These are phyloP conservation scores for Scleromitrula shiraiana DNA, from an alignment of 2,329 filamentous ascomycete species.

Conservation along the genomic window DNA sequence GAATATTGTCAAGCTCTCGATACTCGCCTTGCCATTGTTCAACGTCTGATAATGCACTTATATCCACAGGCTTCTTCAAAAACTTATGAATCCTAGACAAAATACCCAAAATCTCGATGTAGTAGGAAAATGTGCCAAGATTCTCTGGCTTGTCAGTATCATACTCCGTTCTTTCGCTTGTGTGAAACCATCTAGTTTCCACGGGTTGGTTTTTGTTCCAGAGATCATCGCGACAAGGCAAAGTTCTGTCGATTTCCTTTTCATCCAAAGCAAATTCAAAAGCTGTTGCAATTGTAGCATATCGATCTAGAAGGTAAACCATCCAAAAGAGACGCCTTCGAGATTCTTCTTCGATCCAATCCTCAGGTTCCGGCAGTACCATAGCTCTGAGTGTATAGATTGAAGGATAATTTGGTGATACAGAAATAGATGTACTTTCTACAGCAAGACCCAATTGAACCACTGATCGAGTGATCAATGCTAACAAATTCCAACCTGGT, in stretches of 20 bases:
- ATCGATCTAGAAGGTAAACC: slow-evolving; percentile 83
- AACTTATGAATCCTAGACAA: slow-evolving; percentile 83
- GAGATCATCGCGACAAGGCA: slow-evolving; percentile 81
- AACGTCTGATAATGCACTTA: slow-evolving; percentile 74
- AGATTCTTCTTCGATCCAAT: slow-evolving; percentile 86
- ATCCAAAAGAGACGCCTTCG: slow-evolving; percentile 86
- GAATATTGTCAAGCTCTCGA: slow-evolving; percentile 70
- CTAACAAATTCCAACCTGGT: slow-evolving; percentile 86
- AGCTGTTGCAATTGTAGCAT: slow-evolving; percentile 82
- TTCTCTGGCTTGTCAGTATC: slow-evolving; percentile 67
- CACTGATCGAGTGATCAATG: slow-evolving; percentile 78
- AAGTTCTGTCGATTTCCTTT: slow-evolving; percentile 76
- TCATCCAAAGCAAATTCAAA: slow-evolving; percentile 89
- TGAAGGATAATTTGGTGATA: slow-evolving; percentile 71
- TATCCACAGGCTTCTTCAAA: slow-evolving; percentile 81
- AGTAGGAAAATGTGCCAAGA: slow-evolving; percentile 80
- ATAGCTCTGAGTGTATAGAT: slow-evolving; percentile 86
- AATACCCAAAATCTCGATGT: slow-evolving; percentile 83
- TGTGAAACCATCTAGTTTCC: slow-evolving; percentile 74
- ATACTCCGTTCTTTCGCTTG: slow-evolving; percentile 47
- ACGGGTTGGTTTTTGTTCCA: slow-evolving; percentile 79
- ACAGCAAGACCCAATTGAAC: slow-evolving; percentile 82
- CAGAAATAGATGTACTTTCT: slow-evolving; percentile 70
- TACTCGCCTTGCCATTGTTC: slow-evolving; percentile 86
- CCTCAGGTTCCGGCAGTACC: slow-evolving; percentile 71